Evolutionary conservation across 768 basidiomycete species (phyloP).

Genomic region (Lactarius akahatsu): DNA sequence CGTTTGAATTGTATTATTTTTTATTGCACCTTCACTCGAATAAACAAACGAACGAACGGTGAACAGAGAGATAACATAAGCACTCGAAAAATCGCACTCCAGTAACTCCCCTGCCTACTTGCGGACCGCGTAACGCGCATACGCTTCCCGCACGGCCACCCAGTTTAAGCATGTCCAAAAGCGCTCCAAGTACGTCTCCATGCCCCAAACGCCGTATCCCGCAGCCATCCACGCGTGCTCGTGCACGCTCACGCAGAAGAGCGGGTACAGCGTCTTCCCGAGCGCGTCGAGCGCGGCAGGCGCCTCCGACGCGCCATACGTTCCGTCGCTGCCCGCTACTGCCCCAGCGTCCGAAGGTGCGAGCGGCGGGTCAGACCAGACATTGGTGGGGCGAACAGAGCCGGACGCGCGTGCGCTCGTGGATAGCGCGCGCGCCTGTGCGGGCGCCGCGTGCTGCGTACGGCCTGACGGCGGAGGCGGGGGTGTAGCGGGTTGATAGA

Average conservation of each 20-base stretch:
- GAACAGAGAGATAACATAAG: neutral
- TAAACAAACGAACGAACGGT: neutral
- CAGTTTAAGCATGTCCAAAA: slow-evolving; percentile 87
- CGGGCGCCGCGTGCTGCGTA: neutral
- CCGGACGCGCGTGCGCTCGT: neutral
- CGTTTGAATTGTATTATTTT: neutral
- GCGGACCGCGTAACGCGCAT: slow-evolving; percentile 12
- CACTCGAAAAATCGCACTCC: neutral
- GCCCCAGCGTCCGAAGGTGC: neutral
- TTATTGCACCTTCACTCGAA: neutral
- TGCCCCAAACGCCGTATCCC: slow-evolving; percentile 88
- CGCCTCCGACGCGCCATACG: slow-evolving; percentile 3
- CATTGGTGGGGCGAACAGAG: neutral
- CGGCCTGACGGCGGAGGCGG: slow-evolving; percentile 14
- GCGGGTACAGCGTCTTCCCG: slow-evolving; percentile 64
- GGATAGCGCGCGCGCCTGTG: slow-evolving; percentile 23
- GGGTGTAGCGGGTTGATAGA: slow-evolving; percentile 18
- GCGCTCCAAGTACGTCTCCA: slow-evolving; percentile 78
- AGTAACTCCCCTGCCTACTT: neutral
- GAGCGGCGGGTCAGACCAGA: neutral
- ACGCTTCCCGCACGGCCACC: slow-evolving; percentile 50
- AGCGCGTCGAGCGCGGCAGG: slow-evolving; percentile 30
- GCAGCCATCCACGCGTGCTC: slow-evolving; percentile 86
- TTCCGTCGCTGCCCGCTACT: neutral
- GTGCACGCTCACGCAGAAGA: slow-evolving; percentile 76